Evolutionary conservation across 257 asterid genomes (phyloP), one percentile per base, ranked within the genome.

Genomic region (Buddleja alternifolia): DNA sequence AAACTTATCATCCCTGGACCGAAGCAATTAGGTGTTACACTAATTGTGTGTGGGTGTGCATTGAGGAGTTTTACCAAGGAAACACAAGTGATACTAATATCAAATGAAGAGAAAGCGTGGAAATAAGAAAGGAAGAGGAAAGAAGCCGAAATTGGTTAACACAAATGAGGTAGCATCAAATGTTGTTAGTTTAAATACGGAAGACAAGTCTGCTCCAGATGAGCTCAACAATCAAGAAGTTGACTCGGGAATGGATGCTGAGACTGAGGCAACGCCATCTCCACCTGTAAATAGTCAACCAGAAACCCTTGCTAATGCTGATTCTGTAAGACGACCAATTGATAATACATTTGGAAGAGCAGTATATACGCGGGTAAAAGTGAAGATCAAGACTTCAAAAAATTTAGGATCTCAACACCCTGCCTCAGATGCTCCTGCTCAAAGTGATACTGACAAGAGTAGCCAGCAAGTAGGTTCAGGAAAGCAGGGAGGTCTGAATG

Each of bases 91-190:
- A 47, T 70, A 60, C 17, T 51, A 51, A 72, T 68, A 45, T 4
- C 44, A 71, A 73, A 91, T 91, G 99, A 94, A 91, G 82, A 87
- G 99, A 73, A 84, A 63, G 69, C 87, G 91, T 61, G 95, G 96
- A 66, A 81, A 70, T 74, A 91, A 84, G 83, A 89, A 86, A 78
- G 85, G 95, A 73, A 88, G 69, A 65, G 68, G 72, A 11, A 90
- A 87, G 83, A 94, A 87, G 73, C 88, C 84, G 6, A 84, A 82
- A 57, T 46, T 76, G 67, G 78, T 19, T 42, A 72, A 73, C 71
- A 60, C 84, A 16, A 74, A 80, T 57, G 96, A 85, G 71, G 93
- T 17, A 72, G 51, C 78, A 10, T 74, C 90, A 20, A 74, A 82
- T 79, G 84, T 67, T 75, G 86, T 48, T 65, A 70, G 82, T 60